phyloP scores from a whole-genome alignment of 805 yeast species.

The Lipomyces mesembrius region DNA sequence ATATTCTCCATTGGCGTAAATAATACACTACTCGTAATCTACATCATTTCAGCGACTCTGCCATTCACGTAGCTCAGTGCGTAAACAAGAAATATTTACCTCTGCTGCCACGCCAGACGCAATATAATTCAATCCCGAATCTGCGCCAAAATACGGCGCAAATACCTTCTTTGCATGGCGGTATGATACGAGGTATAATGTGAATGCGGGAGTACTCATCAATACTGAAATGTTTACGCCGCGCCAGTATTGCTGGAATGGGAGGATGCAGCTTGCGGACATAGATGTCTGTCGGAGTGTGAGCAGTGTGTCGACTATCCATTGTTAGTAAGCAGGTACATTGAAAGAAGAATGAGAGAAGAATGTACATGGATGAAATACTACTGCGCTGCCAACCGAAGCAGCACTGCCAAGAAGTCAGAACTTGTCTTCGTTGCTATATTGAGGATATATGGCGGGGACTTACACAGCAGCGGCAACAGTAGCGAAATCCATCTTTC shows the following conservation, averaged over 20 bases:
- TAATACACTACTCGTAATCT: conserved; percentile 46
- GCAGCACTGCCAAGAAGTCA: conserved; percentile 24
- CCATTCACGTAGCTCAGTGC: no score
- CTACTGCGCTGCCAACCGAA: conserved; percentile 32
- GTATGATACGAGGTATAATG: conserved; percentile 50
- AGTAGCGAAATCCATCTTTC: conserved; percentile 27
- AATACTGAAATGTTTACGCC: conserved; percentile 49
- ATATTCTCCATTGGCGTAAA: conserved; percentile 56
- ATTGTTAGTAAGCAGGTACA: not conserved
- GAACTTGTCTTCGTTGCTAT: not conserved
- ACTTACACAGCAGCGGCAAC: conserved; percentile 33
- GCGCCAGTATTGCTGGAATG: conserved; percentile 38
- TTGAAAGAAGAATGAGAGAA: not conserved
- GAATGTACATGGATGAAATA: conserved; percentile 33
- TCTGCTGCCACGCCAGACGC: conserved; percentile 29
- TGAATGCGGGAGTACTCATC: conserved; percentile 50
- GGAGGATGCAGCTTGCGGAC: conserved; percentile 16
- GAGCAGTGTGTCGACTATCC: conserved; percentile 31
- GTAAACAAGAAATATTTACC: not conserved
- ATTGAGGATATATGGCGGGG: not conserved
- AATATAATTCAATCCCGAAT: conserved; percentile 25
- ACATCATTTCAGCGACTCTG: not conserved
- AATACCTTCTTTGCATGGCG: conserved; percentile 47
- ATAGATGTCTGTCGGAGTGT: conserved; percentile 32
- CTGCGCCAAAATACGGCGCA: conserved; percentile 20